Evolutionary conservation across 768 basidiomycete species (phyloP).

Genomic region (Rhodosporidiobolus sp.): DNA sequence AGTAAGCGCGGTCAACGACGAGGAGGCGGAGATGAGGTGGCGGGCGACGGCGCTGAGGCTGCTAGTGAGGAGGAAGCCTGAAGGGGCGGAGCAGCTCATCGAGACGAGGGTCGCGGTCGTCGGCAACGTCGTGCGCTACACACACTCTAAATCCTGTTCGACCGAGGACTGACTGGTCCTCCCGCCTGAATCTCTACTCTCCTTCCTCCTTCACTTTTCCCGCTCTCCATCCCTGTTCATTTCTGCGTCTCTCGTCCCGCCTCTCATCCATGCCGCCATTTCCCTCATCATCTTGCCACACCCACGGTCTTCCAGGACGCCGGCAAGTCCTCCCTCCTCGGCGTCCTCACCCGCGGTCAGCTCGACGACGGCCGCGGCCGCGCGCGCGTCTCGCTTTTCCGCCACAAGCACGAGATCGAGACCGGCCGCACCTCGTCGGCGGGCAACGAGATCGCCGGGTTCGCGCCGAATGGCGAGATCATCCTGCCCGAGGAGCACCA

Average conservation of each 20-base stretch:
- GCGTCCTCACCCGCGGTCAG: conserved; percentile 82
- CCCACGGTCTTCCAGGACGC: conserved; percentile 40
- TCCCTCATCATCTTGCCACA: neutral
- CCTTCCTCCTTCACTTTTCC: no score
- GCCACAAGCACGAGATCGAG: conserved; percentile 97
- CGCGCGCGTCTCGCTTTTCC: conserved; percentile 76
- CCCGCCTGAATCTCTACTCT: neutral
- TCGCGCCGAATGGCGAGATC: conserved; percentile 16
- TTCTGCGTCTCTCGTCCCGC: neutral
- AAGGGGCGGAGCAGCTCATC: conserved; percentile 46
- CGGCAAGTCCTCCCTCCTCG: conserved; percentile 34
- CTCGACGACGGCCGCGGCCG: conserved; percentile 44
- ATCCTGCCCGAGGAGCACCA: conserved; percentile 39
- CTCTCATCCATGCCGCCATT: neutral
- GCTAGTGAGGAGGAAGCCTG: conserved; percentile 23
- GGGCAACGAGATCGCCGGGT: conserved; percentile 78
- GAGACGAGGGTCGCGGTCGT: conserved; percentile 95
- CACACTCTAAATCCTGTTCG: neutral
- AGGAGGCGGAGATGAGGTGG: conserved; percentile 21
- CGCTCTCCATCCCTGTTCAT: neutral
- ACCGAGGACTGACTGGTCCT: neutral
- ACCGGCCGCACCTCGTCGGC: conserved; percentile 84
- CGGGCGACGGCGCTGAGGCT: conserved; percentile 19
- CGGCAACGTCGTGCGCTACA: conserved; percentile 70
- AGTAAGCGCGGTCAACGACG: conserved; percentile 24